These are phyloP conservation scores for Priceomyces castillae DNA, from an alignment of 805 yeast species.

Conservation along the genomic window DNA sequence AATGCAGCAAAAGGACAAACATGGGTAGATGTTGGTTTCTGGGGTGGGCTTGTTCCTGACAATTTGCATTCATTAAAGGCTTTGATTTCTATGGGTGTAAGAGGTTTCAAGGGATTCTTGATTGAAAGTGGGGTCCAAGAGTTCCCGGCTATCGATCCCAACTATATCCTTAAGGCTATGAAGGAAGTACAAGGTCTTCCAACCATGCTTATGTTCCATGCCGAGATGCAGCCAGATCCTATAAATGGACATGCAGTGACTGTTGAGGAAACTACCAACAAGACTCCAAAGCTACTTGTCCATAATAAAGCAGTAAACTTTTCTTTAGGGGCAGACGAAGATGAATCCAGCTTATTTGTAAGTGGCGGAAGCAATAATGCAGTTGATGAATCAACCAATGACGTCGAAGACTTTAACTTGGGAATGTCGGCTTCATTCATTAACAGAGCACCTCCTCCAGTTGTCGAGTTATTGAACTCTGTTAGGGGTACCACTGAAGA, in stretches of 20 bases:
- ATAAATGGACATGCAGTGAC: slow-evolving; percentile 19
- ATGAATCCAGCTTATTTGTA: not conserved
- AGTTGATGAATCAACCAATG: slow-evolving; percentile 15
- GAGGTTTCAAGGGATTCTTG: slow-evolving; percentile 91
- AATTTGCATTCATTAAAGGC: slow-evolving; percentile 71
- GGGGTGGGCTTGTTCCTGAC: slow-evolving; percentile 93
- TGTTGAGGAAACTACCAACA: slow-evolving; percentile 21
- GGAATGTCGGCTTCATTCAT: slow-evolving; percentile 42
- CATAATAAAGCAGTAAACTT: slow-evolving; percentile 17
- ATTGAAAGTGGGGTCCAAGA: slow-evolving; percentile 96
- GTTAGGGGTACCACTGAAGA: slow-evolving; percentile 17
- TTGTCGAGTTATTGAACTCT: slow-evolving; percentile 27
- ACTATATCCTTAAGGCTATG: slow-evolving; percentile 68
- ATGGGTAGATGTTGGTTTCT: slow-evolving; percentile 92
- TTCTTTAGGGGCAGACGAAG: slow-evolving; percentile 16
- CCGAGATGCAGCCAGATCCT: slow-evolving; percentile 68
- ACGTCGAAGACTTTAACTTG: slow-evolving; percentile 32
- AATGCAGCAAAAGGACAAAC: slow-evolving; percentile 76
- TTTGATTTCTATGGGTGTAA: slow-evolving; percentile 77
- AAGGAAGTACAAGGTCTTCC: slow-evolving; percentile 54
- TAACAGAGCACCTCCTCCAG: slow-evolving; percentile 38
- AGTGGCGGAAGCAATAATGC: slow-evolving; percentile 7
- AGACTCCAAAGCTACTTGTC: slow-evolving; percentile 24
- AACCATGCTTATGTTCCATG: slow-evolving; percentile 87
- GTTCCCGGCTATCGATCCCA: slow-evolving; percentile 75